These are phyloP conservation scores for Malassezia brasiliensis DNA, from an alignment of 1,284 basidiomycete genomes.

Conservation along the genomic window DNA sequence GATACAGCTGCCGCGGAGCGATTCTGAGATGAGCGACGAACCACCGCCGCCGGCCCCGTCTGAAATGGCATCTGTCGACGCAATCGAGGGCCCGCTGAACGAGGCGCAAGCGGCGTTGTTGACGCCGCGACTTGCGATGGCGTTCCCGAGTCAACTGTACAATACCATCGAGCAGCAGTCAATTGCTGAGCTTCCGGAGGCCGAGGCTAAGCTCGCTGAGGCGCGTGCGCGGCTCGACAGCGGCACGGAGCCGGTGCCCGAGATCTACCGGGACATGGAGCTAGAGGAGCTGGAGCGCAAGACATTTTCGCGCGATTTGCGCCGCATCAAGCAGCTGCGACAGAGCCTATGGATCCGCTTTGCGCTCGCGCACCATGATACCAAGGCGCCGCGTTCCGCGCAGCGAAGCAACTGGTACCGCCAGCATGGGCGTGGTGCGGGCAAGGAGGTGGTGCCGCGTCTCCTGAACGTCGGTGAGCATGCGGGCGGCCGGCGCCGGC, in stretches of 20 bases:
- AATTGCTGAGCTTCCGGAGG: conserved; percentile 8
- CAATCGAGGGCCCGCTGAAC: conserved; percentile 14
- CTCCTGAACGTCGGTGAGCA: conserved; percentile 33
- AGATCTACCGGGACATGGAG: conserved; percentile 44
- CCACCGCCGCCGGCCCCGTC: background rate
- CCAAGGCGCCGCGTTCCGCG: conserved; percentile 29
- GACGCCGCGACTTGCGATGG: conserved; percentile 23
- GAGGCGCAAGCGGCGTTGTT: conserved; percentile 24
- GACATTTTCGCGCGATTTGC: conserved; percentile 13
- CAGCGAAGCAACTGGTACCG: conserved; percentile 39
- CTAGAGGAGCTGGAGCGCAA: conserved; percentile 23
- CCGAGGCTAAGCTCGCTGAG: conserved; percentile 9
- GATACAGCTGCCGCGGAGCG: background rate
- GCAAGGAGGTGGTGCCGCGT: conserved; percentile 40
- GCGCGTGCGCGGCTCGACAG: background rate
- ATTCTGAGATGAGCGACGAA: background rate
- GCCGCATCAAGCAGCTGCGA: conserved; percentile 22
- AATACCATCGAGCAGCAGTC: conserved; percentile 33
- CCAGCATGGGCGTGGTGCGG: conserved; percentile 38
- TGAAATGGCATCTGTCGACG: background rate
- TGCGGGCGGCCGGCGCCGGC: background rate
- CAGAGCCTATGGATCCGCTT: conserved; percentile 30
- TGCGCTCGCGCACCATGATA: conserved; percentile 29
- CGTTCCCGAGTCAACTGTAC: conserved; percentile 33
- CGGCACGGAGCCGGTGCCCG: conserved; percentile 28